Percentiles rank a stretch among this genome's conserved stretches.
These are phyloP conservation scores for Vachellia pachyceras DNA, from an alignment of 306 rosid species.

Conservation along the genomic window DNA sequence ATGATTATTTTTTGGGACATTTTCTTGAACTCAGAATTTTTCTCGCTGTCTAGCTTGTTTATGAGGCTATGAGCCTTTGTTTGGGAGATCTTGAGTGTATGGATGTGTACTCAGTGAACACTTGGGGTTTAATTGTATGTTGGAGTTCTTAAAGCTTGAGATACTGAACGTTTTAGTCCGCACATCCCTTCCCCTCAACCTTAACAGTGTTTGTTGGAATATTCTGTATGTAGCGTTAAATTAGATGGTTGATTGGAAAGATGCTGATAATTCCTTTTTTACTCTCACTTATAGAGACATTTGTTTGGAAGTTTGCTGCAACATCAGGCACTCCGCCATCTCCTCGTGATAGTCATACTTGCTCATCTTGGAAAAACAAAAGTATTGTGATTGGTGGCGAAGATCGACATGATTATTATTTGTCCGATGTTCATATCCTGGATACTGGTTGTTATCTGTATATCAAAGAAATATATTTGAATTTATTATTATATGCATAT, in stretches of 20 bases:
- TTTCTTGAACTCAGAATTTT: slow-evolving; percentile 25
- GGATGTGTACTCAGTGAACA: not conserved
- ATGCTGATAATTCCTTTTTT: slow-evolving; percentile 30
- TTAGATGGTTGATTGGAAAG: slow-evolving; percentile 12
- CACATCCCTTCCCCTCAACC: not conserved
- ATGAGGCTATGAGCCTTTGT: slow-evolving; percentile 20
- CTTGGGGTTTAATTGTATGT: slow-evolving; percentile 1
- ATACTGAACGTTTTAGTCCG: slow-evolving; percentile 19
- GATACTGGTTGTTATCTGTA: slow-evolving; percentile 68
- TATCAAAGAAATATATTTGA: not conserved
- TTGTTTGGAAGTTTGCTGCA: slow-evolving; percentile 82
- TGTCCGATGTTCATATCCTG: slow-evolving; percentile 95
- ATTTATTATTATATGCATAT: slow-evolving; percentile 11
- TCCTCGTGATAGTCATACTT: slow-evolving; percentile 96
- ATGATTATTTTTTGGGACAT: slow-evolving; percentile 22
- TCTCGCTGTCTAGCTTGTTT: slow-evolving; percentile 23
- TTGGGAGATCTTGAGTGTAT: not conserved
- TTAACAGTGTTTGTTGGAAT: not conserved
- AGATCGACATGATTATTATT: slow-evolving; percentile 85
- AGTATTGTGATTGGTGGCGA: slow-evolving; percentile 90
- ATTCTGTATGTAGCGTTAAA: slow-evolving; percentile 18
- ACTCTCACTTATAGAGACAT: slow-evolving; percentile 68
- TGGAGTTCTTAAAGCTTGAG: slow-evolving; percentile 16
- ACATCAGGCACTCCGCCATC: slow-evolving; percentile 90
- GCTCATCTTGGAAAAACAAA: slow-evolving; percentile 92